These are phyloP conservation scores for Naegleria lovaniensis DNA, from an alignment of 208 protist species.

Conservation along the genomic window DNA sequence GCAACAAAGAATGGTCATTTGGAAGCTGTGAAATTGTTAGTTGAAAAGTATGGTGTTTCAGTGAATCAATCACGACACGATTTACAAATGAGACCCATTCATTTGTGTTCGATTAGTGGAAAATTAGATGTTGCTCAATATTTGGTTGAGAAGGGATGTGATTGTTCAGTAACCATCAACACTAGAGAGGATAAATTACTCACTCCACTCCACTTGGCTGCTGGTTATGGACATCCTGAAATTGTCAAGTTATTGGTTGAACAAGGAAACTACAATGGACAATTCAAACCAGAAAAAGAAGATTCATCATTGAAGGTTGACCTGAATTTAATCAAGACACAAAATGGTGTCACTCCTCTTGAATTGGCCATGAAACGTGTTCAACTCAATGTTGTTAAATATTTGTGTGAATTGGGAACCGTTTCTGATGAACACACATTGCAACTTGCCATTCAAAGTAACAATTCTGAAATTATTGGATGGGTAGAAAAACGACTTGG, in stretches of 20 bases:
- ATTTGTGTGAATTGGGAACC: neutral
- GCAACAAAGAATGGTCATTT: neutral
- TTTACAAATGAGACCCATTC: constrained; percentile 16
- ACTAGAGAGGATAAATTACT: neutral
- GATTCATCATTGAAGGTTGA: neutral
- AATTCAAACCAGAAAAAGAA: neutral
- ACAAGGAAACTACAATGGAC: neutral
- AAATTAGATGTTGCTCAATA: neutral
- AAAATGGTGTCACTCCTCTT: neutral
- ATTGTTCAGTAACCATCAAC: neutral
- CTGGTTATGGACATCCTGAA: neutral
- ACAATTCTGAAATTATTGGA: neutral
- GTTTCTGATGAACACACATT: neutral
- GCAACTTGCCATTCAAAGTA: constrained; percentile 2
- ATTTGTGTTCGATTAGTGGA: neutral
- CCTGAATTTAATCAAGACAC: neutral
- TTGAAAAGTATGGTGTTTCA: neutral
- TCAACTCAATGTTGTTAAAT: neutral
- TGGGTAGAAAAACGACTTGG: neutral
- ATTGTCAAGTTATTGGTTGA: neutral
- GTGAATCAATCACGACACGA: constrained; percentile 1
- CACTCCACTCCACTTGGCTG: neutral
- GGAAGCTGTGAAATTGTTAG: neutral
- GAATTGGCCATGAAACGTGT: neutral
- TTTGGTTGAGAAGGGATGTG: neutral